These are phyloP conservation scores for Trichoderma arundinaceum DNA, from an alignment of 2,329 filamentous ascomycete species.

Conservation along the genomic window DNA sequence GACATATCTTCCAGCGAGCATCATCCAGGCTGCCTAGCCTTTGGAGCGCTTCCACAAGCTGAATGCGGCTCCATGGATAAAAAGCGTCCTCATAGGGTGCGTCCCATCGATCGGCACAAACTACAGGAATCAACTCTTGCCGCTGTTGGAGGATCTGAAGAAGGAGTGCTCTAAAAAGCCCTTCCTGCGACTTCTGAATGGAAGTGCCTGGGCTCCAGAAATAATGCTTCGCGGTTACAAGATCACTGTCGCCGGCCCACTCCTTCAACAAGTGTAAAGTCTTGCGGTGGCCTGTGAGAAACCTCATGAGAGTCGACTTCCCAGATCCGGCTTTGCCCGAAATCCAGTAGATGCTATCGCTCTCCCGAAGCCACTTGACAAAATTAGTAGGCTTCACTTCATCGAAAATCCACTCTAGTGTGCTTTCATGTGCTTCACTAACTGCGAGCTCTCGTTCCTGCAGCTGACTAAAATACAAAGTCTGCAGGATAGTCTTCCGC, in stretches of 20 bases:
- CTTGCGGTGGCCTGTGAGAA: conserved; percentile 21
- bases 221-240: conserved; percentile 29
- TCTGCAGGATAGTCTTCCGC: conserved; percentile 5
- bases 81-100: not conserved
- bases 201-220: conserved; percentile 32
- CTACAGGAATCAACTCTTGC: conserved; percentile 5
- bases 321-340: conserved; percentile 46
- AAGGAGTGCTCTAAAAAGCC: conserved; percentile 30
- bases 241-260: not conserved
- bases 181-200: conserved; percentile 33
- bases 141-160: conserved; percentile 30
- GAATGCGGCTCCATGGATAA: conserved; percentile 4
- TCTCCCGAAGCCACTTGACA: conserved; percentile 35
- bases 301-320: conserved; percentile 51
- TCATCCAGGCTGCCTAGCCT: not conserved
- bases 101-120: conserved; percentile 14
- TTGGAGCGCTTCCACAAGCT: conserved; percentile 15
- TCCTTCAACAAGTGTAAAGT: not conserved
- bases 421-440: conserved; percentile 31
- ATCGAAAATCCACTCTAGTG: conserved; percentile 41
- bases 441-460: conserved; percentile 20
- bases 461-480: conserved; percentile 10
- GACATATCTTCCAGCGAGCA: conserved; percentile 21
- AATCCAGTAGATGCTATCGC: conserved; percentile 39
- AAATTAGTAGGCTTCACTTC: conserved; percentile 31